These are phyloP conservation scores for Verticillium dahliae DNA, from an alignment of 2,329 filamentous ascomycete species.

Conservation along the genomic window DNA sequence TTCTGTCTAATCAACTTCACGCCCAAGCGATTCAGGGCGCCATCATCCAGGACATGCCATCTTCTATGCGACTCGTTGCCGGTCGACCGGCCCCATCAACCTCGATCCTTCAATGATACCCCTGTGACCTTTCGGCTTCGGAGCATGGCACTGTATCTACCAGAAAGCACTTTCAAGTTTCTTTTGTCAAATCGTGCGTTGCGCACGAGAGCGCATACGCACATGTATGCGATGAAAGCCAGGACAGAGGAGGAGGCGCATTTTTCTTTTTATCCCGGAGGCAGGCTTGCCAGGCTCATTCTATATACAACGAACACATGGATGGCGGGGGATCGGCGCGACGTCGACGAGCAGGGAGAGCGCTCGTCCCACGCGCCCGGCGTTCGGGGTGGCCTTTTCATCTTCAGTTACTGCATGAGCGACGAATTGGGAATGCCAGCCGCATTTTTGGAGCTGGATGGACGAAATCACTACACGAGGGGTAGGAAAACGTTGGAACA, in stretches of 20 bases:
- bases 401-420: constrained; percentile 11
- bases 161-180: neutral
- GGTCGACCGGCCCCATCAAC: neutral
- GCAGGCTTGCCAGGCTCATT: neutral
- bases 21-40: neutral
- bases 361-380: constrained; percentile 5
- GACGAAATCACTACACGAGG: neutral
- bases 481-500: neutral
- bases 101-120: neutral
- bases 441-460: neutral
- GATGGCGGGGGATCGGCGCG: neutral
- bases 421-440: constrained; percentile 10
- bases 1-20: neutral
- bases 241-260: neutral
- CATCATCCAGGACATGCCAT: neutral
- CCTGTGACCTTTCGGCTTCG: neutral
- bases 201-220: neutral
- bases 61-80: neutral
- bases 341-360: constrained; percentile 1
- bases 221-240: neutral
- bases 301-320: constrained; percentile 1
- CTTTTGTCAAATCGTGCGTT: neutral
- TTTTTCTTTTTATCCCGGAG: neutral
- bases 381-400: constrained; percentile 9
- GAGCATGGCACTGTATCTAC: neutral